Base-by-base conservation (phyloP, 176 grass and related monocot species). In the Carex myosuroides region DNA sequence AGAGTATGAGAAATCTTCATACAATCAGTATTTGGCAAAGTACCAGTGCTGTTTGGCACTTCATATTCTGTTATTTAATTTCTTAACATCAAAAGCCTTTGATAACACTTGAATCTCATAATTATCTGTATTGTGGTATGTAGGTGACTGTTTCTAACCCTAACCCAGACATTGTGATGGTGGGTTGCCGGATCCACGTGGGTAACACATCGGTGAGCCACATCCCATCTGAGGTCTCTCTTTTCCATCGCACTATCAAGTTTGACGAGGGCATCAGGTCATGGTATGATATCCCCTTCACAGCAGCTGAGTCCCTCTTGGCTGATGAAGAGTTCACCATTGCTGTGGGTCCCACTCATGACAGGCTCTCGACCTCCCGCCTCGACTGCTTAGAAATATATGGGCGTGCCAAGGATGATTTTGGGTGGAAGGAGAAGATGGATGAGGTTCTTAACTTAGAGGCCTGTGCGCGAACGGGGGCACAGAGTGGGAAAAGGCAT, bases 401-500 rank as follows among this genome's bases (percentile, higher is more conserved):
- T 89, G 91, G 95, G 81, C 89, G 91, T 60, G 84, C 90, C 33
- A 98, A 94, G 89, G 92, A 98, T 83, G 95, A 98, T 81, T 98
- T 98, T 98, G 95, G 95, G 68, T 98, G 95, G 91, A 98, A 98
- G 88, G 95, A 98, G 83, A 98, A 98, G 90, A 93, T 98, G 92
- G 92, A 98, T 82, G 95, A 89, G 84, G 88, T 88, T 63, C 89
- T 98, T 56, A 93, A 94, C 87, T 91, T 94, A 89, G 92, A 98
- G 88, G 89, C 83, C 33, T 82, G 91, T 88, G 86, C 84, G 20
- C 71, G 88, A 80, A 89, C 78, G 84, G 78, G 74, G 55, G 86
- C 22, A 81, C 84, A 77, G 81, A 69, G 81, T 86, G 79, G 70
- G 11, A 95, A 93, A 59, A 90, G 80, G 52, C 46, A 32, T 60